A percentile compares a stretch with the other conserved stretches of the same genome.
These are phyloP conservation scores for Gliomastix tumulicola DNA, from an alignment of 2,329 filamentous ascomycete species.

Conservation along the genomic window DNA sequence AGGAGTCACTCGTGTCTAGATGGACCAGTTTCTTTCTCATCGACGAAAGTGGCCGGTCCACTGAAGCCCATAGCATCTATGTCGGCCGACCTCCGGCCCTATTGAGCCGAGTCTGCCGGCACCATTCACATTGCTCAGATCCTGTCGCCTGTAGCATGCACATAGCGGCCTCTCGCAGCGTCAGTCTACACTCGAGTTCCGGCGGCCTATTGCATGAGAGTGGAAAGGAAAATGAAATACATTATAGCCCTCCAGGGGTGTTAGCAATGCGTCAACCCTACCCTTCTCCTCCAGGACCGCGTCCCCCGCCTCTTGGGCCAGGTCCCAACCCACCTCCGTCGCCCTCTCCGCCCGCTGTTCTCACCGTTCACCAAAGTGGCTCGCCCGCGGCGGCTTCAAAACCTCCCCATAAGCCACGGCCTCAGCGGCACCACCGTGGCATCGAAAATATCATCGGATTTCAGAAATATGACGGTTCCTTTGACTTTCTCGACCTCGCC, in stretches of 20 bases:
- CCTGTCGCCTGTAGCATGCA: too few species aligned
- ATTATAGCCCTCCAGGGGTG: too few species aligned
- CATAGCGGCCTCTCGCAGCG: neutral
- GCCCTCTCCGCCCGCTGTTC: neutral
- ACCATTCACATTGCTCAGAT: too few species aligned
- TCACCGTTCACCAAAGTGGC: neutral
- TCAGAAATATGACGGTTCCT: neutral
- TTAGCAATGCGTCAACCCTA: too few species aligned
- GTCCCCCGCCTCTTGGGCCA: neutral
- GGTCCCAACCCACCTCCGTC: neutral
- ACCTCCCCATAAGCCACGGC: neutral
- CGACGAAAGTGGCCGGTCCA: neutral
- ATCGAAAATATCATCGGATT: neutral
- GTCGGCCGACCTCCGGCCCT: neutral
- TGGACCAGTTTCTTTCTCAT: slow-evolving; percentile 5
- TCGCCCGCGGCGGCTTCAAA: neutral
- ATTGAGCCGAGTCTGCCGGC: too few species aligned
- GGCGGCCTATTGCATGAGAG: neutral
- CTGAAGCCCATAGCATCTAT: neutral
- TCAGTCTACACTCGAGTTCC: neutral
- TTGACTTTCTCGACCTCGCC: neutral
- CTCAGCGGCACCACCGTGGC: too few species aligned
- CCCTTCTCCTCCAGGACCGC: too few species aligned
- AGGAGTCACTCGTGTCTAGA: slow-evolving; percentile 5
- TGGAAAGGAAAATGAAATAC: too few species aligned